Evolutionary conservation across 306 rosid species (phyloP), one percentile per base, ranked within the genome.

Genomic region (Gillenia trifoliata): DNA sequence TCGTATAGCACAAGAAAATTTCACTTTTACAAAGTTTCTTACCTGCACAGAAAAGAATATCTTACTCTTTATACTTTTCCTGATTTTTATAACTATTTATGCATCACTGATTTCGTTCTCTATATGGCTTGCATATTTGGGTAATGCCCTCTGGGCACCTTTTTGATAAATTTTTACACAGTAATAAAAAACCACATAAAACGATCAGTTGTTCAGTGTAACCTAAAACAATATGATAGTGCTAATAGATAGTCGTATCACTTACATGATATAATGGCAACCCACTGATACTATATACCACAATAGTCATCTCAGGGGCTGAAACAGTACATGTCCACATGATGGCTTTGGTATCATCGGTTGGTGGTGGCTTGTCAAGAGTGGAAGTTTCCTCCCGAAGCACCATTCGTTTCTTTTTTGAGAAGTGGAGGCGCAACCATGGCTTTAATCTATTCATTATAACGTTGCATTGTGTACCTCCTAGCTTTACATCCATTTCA

Each of bases 321-420:
- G 99, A 95, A 79, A 92, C 86, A 67, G 94, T 88, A 84, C 93
- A 95, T 23, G 98, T 90, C 99, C 99, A 95, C 93, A 90, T 85
- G 83, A 95, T 88, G 72, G 83, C 69, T 80, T 92, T 88, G 83
- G 80, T 75, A 79, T 90, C 93, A 12, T 47, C 52, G 20, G 72
- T 85, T 56, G 88, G 78, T 60, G 85, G 89, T 17, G 83, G 86
- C 88, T 85, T 95, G 66, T 74, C 81, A 69, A 57, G 64, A 74
- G 80, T 80, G 55, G 93, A 78, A 28, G 66, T 75, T 80, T 88
- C 93, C 66, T 90, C 93, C 80, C 63, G 84, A 68, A 92, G 96
- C 68, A 87, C 90, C 87, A 89, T 83, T 78, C 76, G 90, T 77
- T 89, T 92, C 74, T 79, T 95, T 86, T 88, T 95, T 13, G 93